Evolutionary conservation across 345 rosid species (phyloP).

Genomic region (Rubroshorea leprosula): DNA sequence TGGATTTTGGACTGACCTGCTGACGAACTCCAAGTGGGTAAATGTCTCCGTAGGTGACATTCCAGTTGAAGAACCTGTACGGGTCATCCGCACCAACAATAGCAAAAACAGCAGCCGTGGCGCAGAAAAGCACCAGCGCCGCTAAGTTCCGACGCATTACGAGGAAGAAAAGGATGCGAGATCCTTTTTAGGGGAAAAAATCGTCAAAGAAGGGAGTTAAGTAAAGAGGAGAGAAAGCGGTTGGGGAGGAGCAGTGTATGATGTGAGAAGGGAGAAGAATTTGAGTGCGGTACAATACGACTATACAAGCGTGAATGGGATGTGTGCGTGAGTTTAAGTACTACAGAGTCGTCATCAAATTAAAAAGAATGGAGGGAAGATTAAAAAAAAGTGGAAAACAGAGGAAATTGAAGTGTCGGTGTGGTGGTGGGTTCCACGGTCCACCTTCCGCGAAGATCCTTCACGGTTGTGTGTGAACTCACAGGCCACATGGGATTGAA

Average conservation of each 20-base stretch:
- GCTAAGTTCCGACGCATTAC: slow-evolving; percentile 23
- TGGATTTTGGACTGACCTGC: slow-evolving; percentile 26
- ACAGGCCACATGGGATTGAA: no score
- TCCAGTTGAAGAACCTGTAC: slow-evolving; percentile 60
- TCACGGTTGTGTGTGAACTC: neutral
- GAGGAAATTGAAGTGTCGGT: slow-evolving; percentile 44
- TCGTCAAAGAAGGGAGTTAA: neutral
- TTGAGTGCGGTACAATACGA: slow-evolving; percentile 36
- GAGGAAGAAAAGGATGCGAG: neutral
- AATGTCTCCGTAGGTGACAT: slow-evolving; percentile 55
- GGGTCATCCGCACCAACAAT: slow-evolving; percentile 48
- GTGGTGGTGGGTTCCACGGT: no score
- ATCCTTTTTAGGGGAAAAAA: neutral
- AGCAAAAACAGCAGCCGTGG: slow-evolving; percentile 12
- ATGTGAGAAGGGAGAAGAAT: slow-evolving; percentile 16
- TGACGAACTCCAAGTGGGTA: slow-evolving; percentile 62
- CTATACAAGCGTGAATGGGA: slow-evolving; percentile 25
- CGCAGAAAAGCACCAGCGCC: slow-evolving; percentile 14
- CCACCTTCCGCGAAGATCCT: slow-evolving; percentile 12
- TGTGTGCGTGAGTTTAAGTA: no score
- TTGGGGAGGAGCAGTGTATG: slow-evolving; percentile 9
- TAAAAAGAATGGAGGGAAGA: slow-evolving; percentile 1
- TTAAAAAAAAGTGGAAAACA: neutral
- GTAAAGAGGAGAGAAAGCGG: neutral
- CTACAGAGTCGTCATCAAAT: no score